Base-by-base conservation (phyloP, 495 filamentous ascomycete genomes). In the Penicillium herquei region DNA sequence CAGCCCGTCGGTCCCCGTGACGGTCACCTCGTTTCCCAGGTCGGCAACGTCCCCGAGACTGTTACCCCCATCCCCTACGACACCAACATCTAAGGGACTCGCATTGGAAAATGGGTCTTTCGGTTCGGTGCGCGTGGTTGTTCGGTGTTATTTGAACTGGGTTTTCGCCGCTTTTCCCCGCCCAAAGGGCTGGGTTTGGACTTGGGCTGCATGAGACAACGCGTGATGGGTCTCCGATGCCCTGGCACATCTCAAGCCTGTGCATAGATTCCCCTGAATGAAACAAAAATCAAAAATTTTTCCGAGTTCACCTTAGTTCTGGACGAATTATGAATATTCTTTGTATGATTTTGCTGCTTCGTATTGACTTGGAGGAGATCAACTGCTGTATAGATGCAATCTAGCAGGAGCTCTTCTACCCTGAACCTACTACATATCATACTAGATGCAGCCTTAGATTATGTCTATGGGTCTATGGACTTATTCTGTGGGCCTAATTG, bases 21-120 rank as follows among this genome's bases (percentile, higher is more conserved):
- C 60, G 86, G 85, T 50, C 81, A 87, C 74, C 88, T 85, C 49
- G 85, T 98, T 63, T 85, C 80, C 59, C 77, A 83, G 58, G 85
- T 84, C 75, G 86, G 85, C 67, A 89, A 89, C 78, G 76, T 81
- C 68, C 91, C 95, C 58, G 91, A 97, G 86, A 98, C 88, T 59
- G 84, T 98, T 61, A 83, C 86, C 42, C 91, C 94, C 43, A 84
- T 97, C 63, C 78, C 92, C 69, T 98, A 97, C 84, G 94, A 97
- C 84, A 98, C 94, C 65, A 93, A 91, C 62, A 98, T 98, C 72
- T 98, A 93, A 88, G 77, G 61, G 71, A 66, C 67, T 65, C 60
- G 48, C 21, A 56, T 32, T 42, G 64, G 66, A 66, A 68, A 54
- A 54, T 46, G 42, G 51, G 42, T 40, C 50, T 52, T 63, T 70